These are phyloP conservation scores for Sarocladium oryzae DNA, from an alignment of 2,329 filamentous ascomycete genomes.

Conservation along the genomic window DNA sequence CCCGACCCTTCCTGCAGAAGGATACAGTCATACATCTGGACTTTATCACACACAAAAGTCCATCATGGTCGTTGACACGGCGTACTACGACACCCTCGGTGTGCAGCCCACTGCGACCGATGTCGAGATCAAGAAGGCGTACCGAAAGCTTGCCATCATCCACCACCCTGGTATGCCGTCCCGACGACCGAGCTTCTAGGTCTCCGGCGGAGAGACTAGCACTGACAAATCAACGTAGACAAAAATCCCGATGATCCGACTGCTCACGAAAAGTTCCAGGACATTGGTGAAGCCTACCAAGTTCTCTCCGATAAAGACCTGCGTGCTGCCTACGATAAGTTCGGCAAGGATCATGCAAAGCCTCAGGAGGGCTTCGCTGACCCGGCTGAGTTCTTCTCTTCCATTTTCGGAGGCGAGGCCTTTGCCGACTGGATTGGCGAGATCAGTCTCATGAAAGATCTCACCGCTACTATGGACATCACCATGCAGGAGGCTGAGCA, in stretches of 20 bases:
- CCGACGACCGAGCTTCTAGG: not conserved
- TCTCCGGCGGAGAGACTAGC: not conserved
- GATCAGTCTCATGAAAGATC: constrained; percentile 96
- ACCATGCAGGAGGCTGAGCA: constrained; percentile 76
- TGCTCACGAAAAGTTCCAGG: constrained; percentile 90
- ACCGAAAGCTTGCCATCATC: constrained; percentile 88
- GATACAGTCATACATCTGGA: not conserved
- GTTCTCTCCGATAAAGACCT: constrained; percentile 84
- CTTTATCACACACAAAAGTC: not conserved
- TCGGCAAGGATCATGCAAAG: constrained; percentile 89
- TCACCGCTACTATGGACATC: constrained; percentile 98
- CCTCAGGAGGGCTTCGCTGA: constrained; percentile 91
- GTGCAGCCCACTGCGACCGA: constrained; percentile 80
- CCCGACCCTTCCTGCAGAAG: not conserved
- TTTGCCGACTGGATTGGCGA: constrained; percentile 97
- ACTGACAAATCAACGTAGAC: constrained; percentile 45
- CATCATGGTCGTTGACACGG: constrained; percentile 79
- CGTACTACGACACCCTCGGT: constrained; percentile 82
- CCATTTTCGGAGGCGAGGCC: constrained; percentile 95
- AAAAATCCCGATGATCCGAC: constrained; percentile 97
- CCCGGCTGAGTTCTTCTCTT: constrained; percentile 94
- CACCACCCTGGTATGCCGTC: constrained; percentile 68
- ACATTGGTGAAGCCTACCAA: constrained; percentile 67
- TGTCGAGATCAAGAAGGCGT: constrained; percentile 95
- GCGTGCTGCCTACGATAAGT: constrained; percentile 91